A percentile compares a stretch with the other conserved stretches of the same genome.
Conservation (phyloP, 2,329 filamentous ascomycete genomes). For the Trematosphaeria pertusa region DNA sequence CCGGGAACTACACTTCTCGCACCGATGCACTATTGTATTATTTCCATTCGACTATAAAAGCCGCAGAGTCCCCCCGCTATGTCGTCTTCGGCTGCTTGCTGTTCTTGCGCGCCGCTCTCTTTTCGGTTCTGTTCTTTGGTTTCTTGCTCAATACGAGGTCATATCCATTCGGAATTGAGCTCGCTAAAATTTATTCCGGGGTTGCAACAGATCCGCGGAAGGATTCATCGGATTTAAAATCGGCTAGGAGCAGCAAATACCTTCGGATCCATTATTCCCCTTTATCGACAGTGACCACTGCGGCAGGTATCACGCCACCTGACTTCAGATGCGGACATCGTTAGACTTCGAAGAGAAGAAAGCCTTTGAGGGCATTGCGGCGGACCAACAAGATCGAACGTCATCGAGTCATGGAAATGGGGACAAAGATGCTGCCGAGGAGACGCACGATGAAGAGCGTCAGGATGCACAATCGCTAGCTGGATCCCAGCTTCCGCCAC, state of each 20-base stretch:
- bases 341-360: conserved; percentile 23
- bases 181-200: too few relatives aligned
- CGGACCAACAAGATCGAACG: neutral
- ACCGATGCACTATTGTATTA: too few relatives aligned
- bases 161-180: too few relatives aligned
- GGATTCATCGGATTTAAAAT: too few relatives aligned
- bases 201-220: too few relatives aligned
- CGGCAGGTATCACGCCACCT: too few relatives aligned
- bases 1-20: neutral
- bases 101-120: neutral
- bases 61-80: neutral
- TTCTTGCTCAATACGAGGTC: too few relatives aligned
- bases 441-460: conserved; percentile 21
- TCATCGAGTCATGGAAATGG: conserved; percentile 3
- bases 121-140: neutral
- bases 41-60: too few relatives aligned
- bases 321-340: conserved; percentile 18
- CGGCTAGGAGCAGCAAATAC: too few relatives aligned
- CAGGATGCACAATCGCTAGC: conserved; percentile 26
- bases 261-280: too few relatives aligned
- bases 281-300: too few relatives aligned
- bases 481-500: conserved; percentile 36
- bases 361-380: conserved; percentile 1
- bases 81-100: neutral
- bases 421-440: neutral